Base-by-base conservation (phyloP, 192 early-diverging fungal genomes). In the Coemansia furcata region DNA sequence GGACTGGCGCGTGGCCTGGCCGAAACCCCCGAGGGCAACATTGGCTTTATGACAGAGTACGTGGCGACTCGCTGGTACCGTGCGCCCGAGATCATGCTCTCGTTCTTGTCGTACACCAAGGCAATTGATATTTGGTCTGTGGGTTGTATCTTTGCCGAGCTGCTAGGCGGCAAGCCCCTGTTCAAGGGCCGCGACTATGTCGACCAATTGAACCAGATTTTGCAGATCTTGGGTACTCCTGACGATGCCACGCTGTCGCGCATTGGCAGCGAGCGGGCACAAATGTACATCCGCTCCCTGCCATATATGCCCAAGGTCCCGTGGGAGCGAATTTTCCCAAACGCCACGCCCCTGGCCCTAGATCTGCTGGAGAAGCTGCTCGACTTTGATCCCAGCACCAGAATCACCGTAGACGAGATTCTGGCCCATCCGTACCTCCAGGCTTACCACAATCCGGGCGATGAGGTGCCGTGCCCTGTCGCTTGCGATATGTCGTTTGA, bases 21-120 rank as follows among this genome's bases (percentile, higher is more conserved):
- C 6, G 91, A 92, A 60, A 87, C 88, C 35, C 87, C 87, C 33
- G 95, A 92, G 38, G 85, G 84, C 39, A 91, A 92, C 58, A 88
- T 89, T 62, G 95, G 94, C 3, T 98, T 96, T 72, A 98, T 98
- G 94, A 99, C 98, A 19, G 98, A 99, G 80, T 99, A 99, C 66
- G 98, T 99, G 32, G 98, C 98, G 42, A 99, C 98, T n/a, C 84
- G 98, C 69, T 99, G 96, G 95, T 99, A 98, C 83, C 87, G 98
- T 50, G 95, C 98, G 15, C 98, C 98, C 21, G 98, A 99, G 70
- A 94, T 99, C 67, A 95, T 99, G 92, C 85, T 99, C 43, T 95
- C 94, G 60, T 98, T 98, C 84, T 90, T 94, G 66, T 92, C 87
- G 59, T 99, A 99, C 84, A 98, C 96, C 65, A 99, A 99, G 90